Evolutionary conservation across 2,329 filamentous ascomycete genomes (phyloP), one percentile per base, ranked within the genome.

Genomic region (Talaromyces sp.): DNA sequence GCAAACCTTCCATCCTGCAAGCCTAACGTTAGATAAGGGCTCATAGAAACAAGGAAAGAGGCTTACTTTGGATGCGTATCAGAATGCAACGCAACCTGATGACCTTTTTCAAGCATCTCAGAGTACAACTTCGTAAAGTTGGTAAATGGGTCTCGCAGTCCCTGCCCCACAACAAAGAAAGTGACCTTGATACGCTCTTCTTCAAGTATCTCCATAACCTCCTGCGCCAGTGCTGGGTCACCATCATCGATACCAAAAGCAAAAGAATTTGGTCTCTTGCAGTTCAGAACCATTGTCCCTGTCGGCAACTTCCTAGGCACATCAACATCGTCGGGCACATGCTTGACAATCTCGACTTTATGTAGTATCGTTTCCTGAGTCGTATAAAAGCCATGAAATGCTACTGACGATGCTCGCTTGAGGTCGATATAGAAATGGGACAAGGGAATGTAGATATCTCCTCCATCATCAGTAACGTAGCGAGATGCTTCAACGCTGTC

Each of bases 181-280:
- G 89, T 91, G 3, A 89, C 88, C 68, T 86, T 83, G 70, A 90
- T 87, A 63, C 79, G 74, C 60, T 87, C 88, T 22, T 85, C 83
- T 22, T 85, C 82, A 70, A 91, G 79, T 62, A 88, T 86, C 47
- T 83, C 77, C 77, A 89, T 84, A 22, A 90, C 86, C 67, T 85
- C 76, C 75, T 87, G 82, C 1, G 87, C 87, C 64, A 84, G 82
- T 39, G 77, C 71, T 56, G 88, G 88, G 60, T 84, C 80, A 24
- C 88, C 89, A 73, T 91, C 89, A 72, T 90, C 89, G 68, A 91
- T 90, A 59, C 88, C 88, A 73, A 91, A 90, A 1, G 89, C 89
- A 73, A 91, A 90, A 0, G 85, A 87, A 77, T 90, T 89, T 56
- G 88, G 87, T 19, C 87, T 83, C 69, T 84, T 88, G 80, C 89